Base-by-base conservation (phyloP, 768 basidiomycete genomes). In the Leccinum obscurum region DNA sequence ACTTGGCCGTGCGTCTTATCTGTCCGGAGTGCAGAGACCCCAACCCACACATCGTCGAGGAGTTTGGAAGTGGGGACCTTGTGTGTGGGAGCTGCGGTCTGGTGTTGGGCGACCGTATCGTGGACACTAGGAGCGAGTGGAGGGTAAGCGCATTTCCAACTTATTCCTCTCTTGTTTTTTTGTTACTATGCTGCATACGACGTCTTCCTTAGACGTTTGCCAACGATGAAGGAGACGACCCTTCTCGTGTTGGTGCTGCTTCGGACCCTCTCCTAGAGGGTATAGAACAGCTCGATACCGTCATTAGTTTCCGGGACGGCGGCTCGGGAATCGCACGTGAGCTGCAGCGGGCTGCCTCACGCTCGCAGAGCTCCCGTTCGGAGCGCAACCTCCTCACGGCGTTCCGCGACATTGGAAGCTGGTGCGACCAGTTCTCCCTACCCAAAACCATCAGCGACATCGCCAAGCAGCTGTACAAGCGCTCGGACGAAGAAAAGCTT, bases 111-210 rank as follows among this genome's bases (percentile, higher is more conserved):
- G 97, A 98, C 74, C 85, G 94, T 66, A 87, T 99, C 55, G 95
- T 98, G 32, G 97, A 99, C 77, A 98, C 97, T 39, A 82, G 96
- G 75, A 95, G 93, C 78, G 97, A 99, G 88, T 99, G 95, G 92
- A 80, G 88, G 81, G 91, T 92, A 80, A 81, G 91, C 85, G 48
- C 14, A 6, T 60, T 56, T 60, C 32, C 41, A 52, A n/a, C 57
- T 44, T 44, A 44, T 44, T 44, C 5, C 20, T 6, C 48, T 49
- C 13, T 30, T 55, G 62, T 64, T 64, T 39, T 53, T 54, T 59
- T 49, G 28, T 59, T 51, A 26, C 58, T 50, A 61, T 44, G 46
- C 64, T 70, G 69, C 66, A 73, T 60, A 63, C 70, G 57, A 68
- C 49, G 14, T 63, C 58, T 58, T 50, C 54, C 62, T n/a, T 79